Conservation (phyloP, 805 yeast species). For the Metschnikowia proteae region DNA sequence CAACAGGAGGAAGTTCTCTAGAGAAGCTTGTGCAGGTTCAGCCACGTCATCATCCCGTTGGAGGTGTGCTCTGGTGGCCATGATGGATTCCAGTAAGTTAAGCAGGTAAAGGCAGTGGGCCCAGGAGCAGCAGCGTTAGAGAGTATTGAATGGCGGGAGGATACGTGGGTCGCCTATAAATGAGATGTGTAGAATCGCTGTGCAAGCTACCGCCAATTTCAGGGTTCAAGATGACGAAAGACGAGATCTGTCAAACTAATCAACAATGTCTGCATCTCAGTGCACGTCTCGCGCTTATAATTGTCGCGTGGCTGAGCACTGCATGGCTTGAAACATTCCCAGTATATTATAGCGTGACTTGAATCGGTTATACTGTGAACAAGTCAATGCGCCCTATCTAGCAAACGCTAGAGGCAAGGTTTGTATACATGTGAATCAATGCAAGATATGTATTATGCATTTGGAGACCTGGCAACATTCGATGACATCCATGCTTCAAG, state of each 20-base stretch:
- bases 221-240: neutral
- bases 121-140: neutral
- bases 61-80: neutral
- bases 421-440: no score
- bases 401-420: no score
- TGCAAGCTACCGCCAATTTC: neutral
- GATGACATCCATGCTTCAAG: no score
- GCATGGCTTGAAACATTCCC: neutral
- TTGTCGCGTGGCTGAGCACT: neutral
- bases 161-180: neutral
- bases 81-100: neutral
- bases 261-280: neutral
- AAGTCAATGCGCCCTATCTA: no score
- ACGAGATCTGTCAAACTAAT: neutral
- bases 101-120: neutral
- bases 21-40: neutral
- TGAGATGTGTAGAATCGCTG: neutral
- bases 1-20: conserved; percentile 21
- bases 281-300: neutral
- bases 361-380: no score
- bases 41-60: neutral
- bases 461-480: no score
- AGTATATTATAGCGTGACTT: neutral
- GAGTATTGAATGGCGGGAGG: neutral
- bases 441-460: no score